Conservation (phyloP, 805 yeast genomes). For the Gaillardinia entomophila region DNA sequence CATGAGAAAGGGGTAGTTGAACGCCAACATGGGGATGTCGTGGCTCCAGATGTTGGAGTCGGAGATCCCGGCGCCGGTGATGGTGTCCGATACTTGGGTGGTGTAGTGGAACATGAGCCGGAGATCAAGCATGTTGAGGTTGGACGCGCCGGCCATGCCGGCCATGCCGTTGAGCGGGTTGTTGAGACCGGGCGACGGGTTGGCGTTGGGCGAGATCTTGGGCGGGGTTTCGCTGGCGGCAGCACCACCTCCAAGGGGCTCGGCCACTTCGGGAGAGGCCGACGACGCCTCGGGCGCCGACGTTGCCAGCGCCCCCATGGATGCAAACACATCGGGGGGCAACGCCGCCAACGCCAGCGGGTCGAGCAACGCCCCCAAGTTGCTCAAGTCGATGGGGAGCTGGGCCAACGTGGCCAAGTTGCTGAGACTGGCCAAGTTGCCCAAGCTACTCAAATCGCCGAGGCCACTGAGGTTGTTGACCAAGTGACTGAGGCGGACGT, state of each 20-base stretch:
- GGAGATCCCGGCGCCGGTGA: conserved; percentile 86
- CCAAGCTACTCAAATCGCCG: conserved; percentile 28
- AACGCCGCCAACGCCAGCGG: conserved; percentile 8
- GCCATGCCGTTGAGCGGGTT: conserved; percentile 3
- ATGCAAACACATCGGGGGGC: neutral
- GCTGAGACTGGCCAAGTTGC: conserved; percentile 32
- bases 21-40: conserved; percentile 85
- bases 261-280: neutral
- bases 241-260: too few relatives aligned
- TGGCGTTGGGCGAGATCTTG: conserved; percentile 15
- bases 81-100: conserved; percentile 76
- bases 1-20: conserved; percentile 85
- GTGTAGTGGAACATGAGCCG: conserved; percentile 84
- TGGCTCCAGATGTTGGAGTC: conserved; percentile 81
- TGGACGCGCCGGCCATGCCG: conserved; percentile 4
- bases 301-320: neutral
- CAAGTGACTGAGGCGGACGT: conserved; percentile 36
- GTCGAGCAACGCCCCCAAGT: conserved; percentile 25
- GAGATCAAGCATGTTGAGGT: conserved; percentile 67
- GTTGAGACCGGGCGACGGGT: conserved; percentile 3
- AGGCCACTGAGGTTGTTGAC: conserved; percentile 34
- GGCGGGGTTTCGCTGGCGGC: conserved; percentile 7
- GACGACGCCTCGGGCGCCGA: neutral
- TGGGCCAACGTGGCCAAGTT: conserved; percentile 40
- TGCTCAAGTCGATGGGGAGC: conserved; percentile 34